Evolutionary conservation across 352 stramenopile genomes (phyloP), one percentile per base, ranked within the genome.

Genomic region (Phytophthora cactorum): DNA sequence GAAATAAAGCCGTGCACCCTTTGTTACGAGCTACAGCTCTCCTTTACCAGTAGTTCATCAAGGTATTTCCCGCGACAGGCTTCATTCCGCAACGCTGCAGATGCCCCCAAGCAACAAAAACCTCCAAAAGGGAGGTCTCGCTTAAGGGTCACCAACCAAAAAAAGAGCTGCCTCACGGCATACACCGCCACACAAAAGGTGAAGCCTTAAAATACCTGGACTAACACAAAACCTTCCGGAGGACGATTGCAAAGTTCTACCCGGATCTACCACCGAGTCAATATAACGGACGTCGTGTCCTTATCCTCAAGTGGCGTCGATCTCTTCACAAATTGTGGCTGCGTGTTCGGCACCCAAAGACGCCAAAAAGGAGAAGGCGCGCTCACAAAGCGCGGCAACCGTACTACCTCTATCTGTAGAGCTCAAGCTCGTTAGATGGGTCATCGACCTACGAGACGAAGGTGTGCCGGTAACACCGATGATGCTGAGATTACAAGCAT

Each of bases 51-150:
- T 14, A 9, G 12, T 39, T 39, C 2, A 6, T 39, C 12, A 12
- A 14, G 34, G 0, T 39, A 39, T 39, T 39, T 39, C 34, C 9
- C 12, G 7, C 34, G 25, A 15, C 32, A 36, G 32, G 4, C 15
- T 52, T 15, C 27, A 59, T n/a, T 54, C 50, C 15, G 34, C 41
- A 43, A 61, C 44, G 25, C 25, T 51, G 8, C 55, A 70, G 49
- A 58, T 39, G 32, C 31, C 50, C 34, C 34, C 34, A 39, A 39
- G 34, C 34, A 39, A 39, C 34, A 9, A 39, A 39, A 39, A 3
- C 34, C 9, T 39, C 7, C 34, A 39, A 2, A 39, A 39, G 34
- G 7, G 34, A 0, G 34, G 34, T 39, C 34, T 39, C 34, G 34
- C 34, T 2, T 39, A 39, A 39, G 9, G 34, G 5, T 9, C 34